These are phyloP conservation scores for Mortierella claussenii DNA, from an alignment of 192 early-diverging fungal species.

Conservation along the genomic window DNA sequence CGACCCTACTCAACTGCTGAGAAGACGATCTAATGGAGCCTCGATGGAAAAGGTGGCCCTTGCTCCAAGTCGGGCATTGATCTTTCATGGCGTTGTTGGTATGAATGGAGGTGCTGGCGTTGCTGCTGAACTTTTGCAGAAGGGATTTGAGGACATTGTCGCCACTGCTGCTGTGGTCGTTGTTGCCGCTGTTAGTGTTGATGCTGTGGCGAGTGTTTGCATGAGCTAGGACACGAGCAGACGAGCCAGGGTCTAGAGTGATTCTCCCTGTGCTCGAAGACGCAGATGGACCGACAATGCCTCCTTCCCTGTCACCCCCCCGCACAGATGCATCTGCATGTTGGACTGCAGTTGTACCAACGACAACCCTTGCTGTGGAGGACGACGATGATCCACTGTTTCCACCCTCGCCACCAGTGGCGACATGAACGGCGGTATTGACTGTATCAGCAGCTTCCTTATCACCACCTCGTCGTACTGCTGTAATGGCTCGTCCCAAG, in stretches of 20 bases:
- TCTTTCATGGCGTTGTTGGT: neutral
- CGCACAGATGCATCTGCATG: conserved; percentile 7
- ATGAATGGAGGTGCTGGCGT: neutral
- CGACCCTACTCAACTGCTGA: no score
- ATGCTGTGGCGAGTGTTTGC: neutral
- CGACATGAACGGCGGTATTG: no score
- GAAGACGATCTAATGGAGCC: no score
- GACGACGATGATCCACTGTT: no score
- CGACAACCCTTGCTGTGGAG: no score
- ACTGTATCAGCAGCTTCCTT: no score
- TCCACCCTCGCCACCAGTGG: no score
- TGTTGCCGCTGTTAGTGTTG: neutral
- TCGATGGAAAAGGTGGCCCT: no score
- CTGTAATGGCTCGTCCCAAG: conserved; percentile 6
- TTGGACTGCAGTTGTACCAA: neutral
- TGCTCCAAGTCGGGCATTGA: no score
- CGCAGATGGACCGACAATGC: neutral
- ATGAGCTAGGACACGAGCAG: neutral
- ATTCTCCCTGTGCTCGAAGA: neutral
- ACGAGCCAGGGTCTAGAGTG: neutral
- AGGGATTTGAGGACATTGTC: conserved; percentile 3
- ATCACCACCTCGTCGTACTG: neutral
- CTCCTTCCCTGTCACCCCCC: neutral
- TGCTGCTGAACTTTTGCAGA: conserved; percentile 7
- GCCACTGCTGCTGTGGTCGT: neutral